A percentile compares a stretch with the other conserved stretches of the same genome.
Conservation (phyloP, 2,329 filamentous ascomycete species). For the Aspergillus sp. region DNA sequence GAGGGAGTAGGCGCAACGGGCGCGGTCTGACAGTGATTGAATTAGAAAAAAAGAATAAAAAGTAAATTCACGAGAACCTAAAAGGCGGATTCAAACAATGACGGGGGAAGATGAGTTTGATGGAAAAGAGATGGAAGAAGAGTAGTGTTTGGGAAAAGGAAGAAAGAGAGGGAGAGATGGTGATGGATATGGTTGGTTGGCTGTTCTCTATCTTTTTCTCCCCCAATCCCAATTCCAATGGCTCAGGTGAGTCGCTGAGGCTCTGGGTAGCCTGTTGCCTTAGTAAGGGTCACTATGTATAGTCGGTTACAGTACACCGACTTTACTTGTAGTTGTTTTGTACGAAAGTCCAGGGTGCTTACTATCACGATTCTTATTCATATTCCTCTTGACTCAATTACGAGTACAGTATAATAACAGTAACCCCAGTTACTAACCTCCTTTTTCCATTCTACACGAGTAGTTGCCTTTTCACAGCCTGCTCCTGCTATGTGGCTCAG, state of each 20-base stretch:
- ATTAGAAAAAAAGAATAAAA: slow-evolving; percentile 8
- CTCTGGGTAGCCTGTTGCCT: neutral
- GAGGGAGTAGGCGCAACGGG: slow-evolving; percentile 22
- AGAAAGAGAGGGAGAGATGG: slow-evolving; percentile 6
- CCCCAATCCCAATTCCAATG: too few relatives aligned
- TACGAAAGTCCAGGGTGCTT: too few relatives aligned
- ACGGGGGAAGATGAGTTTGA: slow-evolving; percentile 10
- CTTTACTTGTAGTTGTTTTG: too few relatives aligned
- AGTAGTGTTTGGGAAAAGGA: slow-evolving; percentile 13
- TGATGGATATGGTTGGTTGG: neutral
- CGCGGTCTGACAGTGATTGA: slow-evolving; percentile 16
- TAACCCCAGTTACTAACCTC: too few relatives aligned
- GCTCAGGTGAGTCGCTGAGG: neutral
- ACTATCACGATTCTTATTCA: too few relatives aligned
- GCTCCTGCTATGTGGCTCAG: too few relatives aligned
- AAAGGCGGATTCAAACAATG: neutral
- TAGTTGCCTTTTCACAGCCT: too few relatives aligned
- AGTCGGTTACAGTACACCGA: too few relatives aligned
- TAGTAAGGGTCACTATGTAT: too few relatives aligned
- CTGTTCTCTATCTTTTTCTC: neutral
- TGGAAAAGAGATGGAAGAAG: slow-evolving; percentile 16
- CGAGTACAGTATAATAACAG: too few relatives aligned
- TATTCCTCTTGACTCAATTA: too few relatives aligned
- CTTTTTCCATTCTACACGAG: too few relatives aligned
- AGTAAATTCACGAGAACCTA: neutral